Conservation (phyloP, 495 filamentous ascomycete genomes). For the Aspergillus biplanus region DNA sequence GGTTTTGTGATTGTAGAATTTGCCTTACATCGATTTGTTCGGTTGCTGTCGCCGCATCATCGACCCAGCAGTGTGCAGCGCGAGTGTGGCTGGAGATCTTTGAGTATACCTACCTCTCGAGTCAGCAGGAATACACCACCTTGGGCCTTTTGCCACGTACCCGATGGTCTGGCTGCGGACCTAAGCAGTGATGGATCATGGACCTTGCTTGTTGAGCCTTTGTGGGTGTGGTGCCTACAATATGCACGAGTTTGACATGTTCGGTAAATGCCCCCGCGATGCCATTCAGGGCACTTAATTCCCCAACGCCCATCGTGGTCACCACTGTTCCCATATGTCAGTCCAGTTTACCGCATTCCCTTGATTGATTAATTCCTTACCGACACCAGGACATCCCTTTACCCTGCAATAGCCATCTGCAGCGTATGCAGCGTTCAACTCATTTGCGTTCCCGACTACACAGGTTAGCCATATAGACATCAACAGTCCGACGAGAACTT, state of each 20-base stretch:
- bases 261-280: constrained; percentile 38
- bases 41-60: constrained; percentile 18
- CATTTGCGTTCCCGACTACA: constrained; percentile 22
- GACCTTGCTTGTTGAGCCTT: constrained; percentile 5
- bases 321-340: constrained; percentile 1
- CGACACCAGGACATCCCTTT: constrained; percentile 19
- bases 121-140: neutral
- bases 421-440: constrained; percentile 28
- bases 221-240: constrained; percentile 23
- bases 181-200: constrained; percentile 27
- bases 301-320: constrained; percentile 24
- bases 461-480: neutral
- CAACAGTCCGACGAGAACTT: constrained; percentile 3
- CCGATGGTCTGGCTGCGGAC: constrained; percentile 23
- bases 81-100: constrained; percentile 1
- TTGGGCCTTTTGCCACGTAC: no score
- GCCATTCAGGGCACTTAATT: constrained; percentile 27
- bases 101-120: constrained; percentile 2
- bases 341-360: neutral
- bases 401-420: constrained; percentile 28
- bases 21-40: constrained; percentile 27
- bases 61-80: constrained; percentile 15
- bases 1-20: neutral
- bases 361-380: constrained; percentile 1
- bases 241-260: constrained; percentile 31